Conservation (phyloP, 225 moss, liverwort and hornwort genomes). For the Polytrichum formosum region DNA sequence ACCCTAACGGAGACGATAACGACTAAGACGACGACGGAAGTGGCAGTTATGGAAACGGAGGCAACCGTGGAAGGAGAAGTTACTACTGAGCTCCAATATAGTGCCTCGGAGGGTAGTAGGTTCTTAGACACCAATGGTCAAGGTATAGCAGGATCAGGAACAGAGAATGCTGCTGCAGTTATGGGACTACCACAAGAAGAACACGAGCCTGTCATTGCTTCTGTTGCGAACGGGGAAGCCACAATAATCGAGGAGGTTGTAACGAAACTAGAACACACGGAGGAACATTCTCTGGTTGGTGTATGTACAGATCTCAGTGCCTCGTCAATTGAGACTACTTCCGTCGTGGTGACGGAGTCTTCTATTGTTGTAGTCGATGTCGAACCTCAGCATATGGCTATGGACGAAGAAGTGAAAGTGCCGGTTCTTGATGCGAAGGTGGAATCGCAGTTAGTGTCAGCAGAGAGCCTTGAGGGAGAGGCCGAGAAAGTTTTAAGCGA, state of each 20-base stretch:
- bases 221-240: not conserved
- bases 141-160: not conserved
- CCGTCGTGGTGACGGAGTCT: not conserved
- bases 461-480: slow-evolving; percentile 9
- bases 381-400: slow-evolving; percentile 3
- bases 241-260: not conserved
- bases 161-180: not conserved
- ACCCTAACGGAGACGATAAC: slow-evolving; percentile 2
- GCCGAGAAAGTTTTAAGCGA: not conserved
- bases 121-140: not conserved
- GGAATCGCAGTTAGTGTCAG: slow-evolving; percentile 4
- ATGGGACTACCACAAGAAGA: slow-evolving; percentile 4
- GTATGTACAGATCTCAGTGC: slow-evolving; percentile 18
- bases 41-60: slow-evolving; percentile 13
- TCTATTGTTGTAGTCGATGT: not conserved
- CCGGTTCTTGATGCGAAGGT: not conserved
- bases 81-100: slow-evolving; percentile 2
- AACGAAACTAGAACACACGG: not conserved
- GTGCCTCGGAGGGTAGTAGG: not conserved
- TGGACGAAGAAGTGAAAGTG: not conserved
- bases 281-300: not conserved
- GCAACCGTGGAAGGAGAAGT: slow-evolving; percentile 7
- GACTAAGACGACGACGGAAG: slow-evolving; percentile 7
- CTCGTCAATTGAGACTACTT: not conserved
- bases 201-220: slow-evolving; percentile 10